Evolutionary conservation across 495 filamentous ascomycete genomes (phyloP).

Genomic region (Penicillium ucsense): DNA sequence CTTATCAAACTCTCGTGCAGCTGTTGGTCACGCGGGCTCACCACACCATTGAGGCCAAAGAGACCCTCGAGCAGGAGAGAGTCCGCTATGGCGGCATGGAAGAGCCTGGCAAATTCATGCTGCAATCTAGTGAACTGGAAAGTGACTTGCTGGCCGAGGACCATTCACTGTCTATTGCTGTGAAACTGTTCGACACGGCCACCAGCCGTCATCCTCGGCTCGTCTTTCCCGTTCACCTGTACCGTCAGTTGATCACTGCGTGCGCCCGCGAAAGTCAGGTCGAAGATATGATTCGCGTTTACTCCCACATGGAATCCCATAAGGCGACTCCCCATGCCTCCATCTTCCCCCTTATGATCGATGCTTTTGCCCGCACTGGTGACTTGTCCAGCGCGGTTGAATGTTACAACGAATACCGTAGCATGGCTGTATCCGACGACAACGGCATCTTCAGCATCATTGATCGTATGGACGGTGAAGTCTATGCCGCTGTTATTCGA

Average conservation of each 20-base stretch:
- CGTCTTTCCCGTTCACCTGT: slow-evolving; percentile 62
- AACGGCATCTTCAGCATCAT: slow-evolving; percentile 59
- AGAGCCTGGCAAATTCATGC: slow-evolving; percentile 80
- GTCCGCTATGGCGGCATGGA: slow-evolving; percentile 76
- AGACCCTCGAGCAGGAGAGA: slow-evolving; percentile 62
- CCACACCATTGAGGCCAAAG: slow-evolving; percentile 59
- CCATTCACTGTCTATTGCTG: slow-evolving; percentile 69
- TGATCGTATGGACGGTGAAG: slow-evolving; percentile 65
- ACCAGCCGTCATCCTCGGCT: slow-evolving; percentile 40
- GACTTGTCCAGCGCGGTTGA: slow-evolving; percentile 87
- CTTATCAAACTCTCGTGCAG: slow-evolving; percentile 77
- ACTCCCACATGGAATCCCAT: slow-evolving; percentile 77
- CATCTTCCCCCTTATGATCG: slow-evolving; percentile 86
- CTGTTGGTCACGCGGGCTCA: slow-evolving; percentile 70
- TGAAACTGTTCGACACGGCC: slow-evolving; percentile 75
- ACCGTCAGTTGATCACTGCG: slow-evolving; percentile 70
- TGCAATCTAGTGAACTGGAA: slow-evolving; percentile 77
- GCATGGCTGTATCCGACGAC: slow-evolving; percentile 71
- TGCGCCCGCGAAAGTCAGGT: slow-evolving; percentile 71
- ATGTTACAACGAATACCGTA: slow-evolving; percentile 88
- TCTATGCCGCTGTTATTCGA: slow-evolving; percentile 82
- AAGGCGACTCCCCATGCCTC: slow-evolving; percentile 62
- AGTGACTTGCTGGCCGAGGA: slow-evolving; percentile 75
- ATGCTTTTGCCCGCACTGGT: slow-evolving; percentile 69
- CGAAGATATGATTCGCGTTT: slow-evolving; percentile 80